A percentile compares a stretch with the other conserved stretches of the same genome.
Evolutionary conservation across 192 early-diverging fungal genomes (phyloP).

Genomic region (Gonapodya prolifera): DNA sequence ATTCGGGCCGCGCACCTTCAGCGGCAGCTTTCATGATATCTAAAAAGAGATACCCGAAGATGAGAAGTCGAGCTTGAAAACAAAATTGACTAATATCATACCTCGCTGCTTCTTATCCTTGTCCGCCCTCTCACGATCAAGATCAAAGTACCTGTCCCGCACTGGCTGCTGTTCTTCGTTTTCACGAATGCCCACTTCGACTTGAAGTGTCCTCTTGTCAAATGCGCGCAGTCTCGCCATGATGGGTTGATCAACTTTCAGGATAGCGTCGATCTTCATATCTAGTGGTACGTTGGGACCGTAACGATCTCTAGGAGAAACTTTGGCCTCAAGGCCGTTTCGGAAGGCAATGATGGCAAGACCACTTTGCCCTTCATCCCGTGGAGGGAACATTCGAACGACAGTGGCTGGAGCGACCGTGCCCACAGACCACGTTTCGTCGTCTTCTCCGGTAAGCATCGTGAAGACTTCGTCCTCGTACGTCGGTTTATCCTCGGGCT

Average conservation of each 20-base stretch:
- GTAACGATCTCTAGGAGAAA: conserved; percentile 46
- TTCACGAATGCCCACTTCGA: too few species aligned
- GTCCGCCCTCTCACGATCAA: conserved; percentile 14
- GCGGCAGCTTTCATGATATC: conserved; percentile 13
- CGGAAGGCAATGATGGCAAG: too few species aligned
- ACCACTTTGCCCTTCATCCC: conserved; percentile 62
- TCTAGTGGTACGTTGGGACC: conserved; percentile 19
- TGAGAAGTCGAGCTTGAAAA: too few species aligned
- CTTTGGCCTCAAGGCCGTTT: conserved; percentile 77
- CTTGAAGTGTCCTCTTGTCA: too few species aligned
- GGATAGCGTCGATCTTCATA: conserved; percentile 24
- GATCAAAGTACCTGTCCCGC: too few species aligned
- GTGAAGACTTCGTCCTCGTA: conserved; percentile 49
- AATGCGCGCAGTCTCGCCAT: conserved; percentile 65
- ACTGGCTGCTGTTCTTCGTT: too few species aligned
- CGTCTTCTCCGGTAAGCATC: conserved; percentile 77
- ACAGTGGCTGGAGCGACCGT: conserved; percentile 57
- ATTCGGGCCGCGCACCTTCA: conserved; percentile 11
- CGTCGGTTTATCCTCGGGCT: conserved; percentile 43
- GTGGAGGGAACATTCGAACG: conserved; percentile 53
- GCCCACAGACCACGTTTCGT: conserved; percentile 49
- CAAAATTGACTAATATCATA: too few species aligned
- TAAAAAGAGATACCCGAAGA: too few species aligned
- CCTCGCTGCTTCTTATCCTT: conserved; percentile 27
- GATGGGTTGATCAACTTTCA: conserved; percentile 55